Base-by-base conservation (phyloP, 305 asterid species). In the Fraxinus dipetala region DNA sequence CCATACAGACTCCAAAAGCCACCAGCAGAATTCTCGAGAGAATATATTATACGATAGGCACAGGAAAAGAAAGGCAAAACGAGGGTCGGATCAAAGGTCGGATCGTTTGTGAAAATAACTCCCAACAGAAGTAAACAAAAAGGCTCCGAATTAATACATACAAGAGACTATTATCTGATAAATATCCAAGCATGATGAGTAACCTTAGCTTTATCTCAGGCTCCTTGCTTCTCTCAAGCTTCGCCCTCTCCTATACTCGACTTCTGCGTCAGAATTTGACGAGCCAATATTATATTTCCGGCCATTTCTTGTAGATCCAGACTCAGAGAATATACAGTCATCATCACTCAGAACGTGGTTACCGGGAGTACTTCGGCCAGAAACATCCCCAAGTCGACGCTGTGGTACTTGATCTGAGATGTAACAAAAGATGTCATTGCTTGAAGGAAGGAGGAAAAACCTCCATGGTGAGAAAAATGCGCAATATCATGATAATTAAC, bases 181-280 rank as follows among this genome's bases (percentile, higher is more conserved):
- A 43, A 84, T 86, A 82, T 76, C 81, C 81, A 59, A 83, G 87
- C 90, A 87, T 72, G 88, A 85, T 9, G 79, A 85, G 67, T 85
- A 82, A 79, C 87, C 89, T 87, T 82, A 26, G 63, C 72, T 83
- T 85, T 87, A 70, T 83, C 89, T 80, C 80, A 79, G 70, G 78
- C 18, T 45, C 56, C 87, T 89, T 40, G 93, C 86, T 90, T 94
- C 98, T 84, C 97, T 89, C 89, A 91, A 85, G 89, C 98, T 95
- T 63, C 94, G 85, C 31, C 95, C 97, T 90, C 94, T 88, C 81
- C 92, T 83, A 85, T 91, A 93, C 82, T 90, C 97, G 48, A 92
- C 78, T 88, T 91, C 95, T 56, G 97, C 97, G 79, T 92, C 95
- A 7, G 97, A 92, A 81, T 85, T 90, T 70, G 95, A 90, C 75